Conservation (phyloP, 768 basidiomycete genomes). For the Paxillus ammoniavirescens region DNA sequence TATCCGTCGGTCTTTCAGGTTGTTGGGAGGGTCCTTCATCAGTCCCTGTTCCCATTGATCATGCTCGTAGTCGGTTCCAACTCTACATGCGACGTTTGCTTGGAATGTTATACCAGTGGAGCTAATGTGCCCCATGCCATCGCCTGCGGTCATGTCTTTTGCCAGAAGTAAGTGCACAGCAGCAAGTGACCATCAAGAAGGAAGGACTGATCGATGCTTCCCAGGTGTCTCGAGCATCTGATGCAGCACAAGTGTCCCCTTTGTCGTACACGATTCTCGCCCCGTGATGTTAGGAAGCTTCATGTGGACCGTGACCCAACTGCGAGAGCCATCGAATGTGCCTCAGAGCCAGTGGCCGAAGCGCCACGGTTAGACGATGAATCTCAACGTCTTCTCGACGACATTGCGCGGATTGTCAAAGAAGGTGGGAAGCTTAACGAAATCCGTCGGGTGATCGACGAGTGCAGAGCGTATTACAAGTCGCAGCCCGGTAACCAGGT, state of each 20-base stretch:
- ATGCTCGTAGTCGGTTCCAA: constrained; percentile 68
- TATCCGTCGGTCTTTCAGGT: constrained; percentile 12
- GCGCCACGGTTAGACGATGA: constrained; percentile 36
- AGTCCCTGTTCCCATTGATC: constrained; percentile 32
- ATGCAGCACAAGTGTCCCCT: constrained; percentile 55
- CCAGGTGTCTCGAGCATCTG: constrained; percentile 56
- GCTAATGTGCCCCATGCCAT: constrained; percentile 62
- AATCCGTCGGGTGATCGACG: constrained; percentile 50
- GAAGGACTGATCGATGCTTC: constrained; percentile 3
- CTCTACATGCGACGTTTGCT: constrained; percentile 76
- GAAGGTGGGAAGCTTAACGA: constrained; percentile 53
- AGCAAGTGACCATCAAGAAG: constrained; percentile 17
- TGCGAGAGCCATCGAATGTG: constrained; percentile 11
- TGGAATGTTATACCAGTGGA: constrained; percentile 57
- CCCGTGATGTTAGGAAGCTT: constrained; percentile 47
- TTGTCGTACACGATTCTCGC: constrained; percentile 55
- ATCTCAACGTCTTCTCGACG: constrained; percentile 52
- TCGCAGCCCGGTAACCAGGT: constrained; percentile 48
- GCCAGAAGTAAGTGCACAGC: constrained; percentile 35
- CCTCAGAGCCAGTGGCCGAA: constrained; percentile 19
- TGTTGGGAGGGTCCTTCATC: constrained; percentile 32
- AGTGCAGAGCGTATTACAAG: constrained; percentile 47
- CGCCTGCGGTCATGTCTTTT: constrained; percentile 73
- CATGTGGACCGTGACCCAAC: constrained; percentile 54
- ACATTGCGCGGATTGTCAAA: constrained; percentile 52